Conservation (phyloP, 2,329 filamentous ascomycete genomes). For the Cercospora sesami region DNA sequence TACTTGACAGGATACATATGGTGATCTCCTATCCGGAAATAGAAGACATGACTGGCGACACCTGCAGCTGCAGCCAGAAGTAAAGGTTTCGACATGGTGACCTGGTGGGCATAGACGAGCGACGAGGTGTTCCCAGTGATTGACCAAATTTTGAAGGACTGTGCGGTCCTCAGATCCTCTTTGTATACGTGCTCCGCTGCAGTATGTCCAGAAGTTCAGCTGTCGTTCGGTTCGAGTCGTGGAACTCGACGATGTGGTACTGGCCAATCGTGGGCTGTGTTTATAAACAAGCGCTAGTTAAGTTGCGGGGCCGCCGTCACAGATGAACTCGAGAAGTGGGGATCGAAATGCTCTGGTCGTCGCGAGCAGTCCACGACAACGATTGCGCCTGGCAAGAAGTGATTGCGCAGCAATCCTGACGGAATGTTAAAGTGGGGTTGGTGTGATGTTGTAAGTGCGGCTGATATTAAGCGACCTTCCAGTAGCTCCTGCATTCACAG, state of each 20-base stretch:
- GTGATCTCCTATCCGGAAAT: constrained; percentile 33
- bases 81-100: constrained; percentile 8
- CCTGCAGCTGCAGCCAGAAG: constrained; percentile 20
- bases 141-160: not conserved
- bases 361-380: not conserved
- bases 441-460: not conserved
- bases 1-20: constrained; percentile 31
- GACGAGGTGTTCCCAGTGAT: not conserved
- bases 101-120: not conserved
- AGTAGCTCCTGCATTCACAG: not conserved
- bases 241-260: not conserved
- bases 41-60: constrained; percentile 29
- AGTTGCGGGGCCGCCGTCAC: not conserved
- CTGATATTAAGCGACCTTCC: not conserved
- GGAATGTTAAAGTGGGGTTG: not conserved
- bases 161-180: not conserved
- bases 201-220: not conserved
- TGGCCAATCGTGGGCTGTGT: not conserved
- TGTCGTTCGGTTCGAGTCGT: not conserved
- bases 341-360: not conserved
- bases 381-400: not conserved
- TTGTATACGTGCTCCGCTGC: not conserved
- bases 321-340: not conserved
- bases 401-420: not conserved
- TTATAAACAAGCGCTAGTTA: not conserved